Evolutionary conservation across 352 stramenopile species (phyloP).

Genomic region (Phytopythium boreale): DNA sequence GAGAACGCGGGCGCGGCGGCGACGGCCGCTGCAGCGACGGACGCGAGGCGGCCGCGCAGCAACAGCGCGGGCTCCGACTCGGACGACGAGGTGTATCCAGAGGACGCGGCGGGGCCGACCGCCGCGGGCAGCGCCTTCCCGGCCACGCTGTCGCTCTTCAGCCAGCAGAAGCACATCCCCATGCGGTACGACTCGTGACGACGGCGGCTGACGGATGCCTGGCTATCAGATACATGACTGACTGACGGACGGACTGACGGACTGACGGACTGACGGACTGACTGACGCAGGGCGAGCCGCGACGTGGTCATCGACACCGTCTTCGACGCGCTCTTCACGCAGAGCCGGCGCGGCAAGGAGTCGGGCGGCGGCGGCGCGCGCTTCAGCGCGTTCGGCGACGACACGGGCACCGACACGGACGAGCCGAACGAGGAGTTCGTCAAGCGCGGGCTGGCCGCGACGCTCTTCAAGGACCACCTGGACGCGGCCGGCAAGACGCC

Average conservation of each 20-base stretch:
- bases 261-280: not conserved
- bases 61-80: constrained; percentile 39
- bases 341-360: constrained; percentile 18
- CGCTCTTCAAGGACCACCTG: constrained; percentile 74
- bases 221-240: no score
- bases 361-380: constrained; percentile 14
- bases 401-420: constrained; percentile 76
- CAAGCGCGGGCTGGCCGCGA: constrained; percentile 70
- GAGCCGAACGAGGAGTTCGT: constrained; percentile 84
- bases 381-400: constrained; percentile 68
- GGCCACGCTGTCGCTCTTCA: constrained; percentile 69
- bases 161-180: constrained; percentile 75
- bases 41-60: constrained; percentile 29
- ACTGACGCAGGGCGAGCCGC: constrained; percentile 48
- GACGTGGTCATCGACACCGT: constrained; percentile 84
- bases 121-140: constrained; percentile 55
- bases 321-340: constrained; percentile 68
- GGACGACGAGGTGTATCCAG: constrained; percentile 70
- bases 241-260: not conserved
- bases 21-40: not conserved
- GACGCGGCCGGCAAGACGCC: constrained; percentile 14
- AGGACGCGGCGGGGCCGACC: constrained; percentile 21
- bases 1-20: not conserved
- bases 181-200: constrained; percentile 45
- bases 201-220: no score